Percentiles rank a stretch among this genome's conserved stretches.
Evolutionary conservation across 2,329 filamentous ascomycete species (phyloP).

Genomic region (Camillea tinctor): DNA sequence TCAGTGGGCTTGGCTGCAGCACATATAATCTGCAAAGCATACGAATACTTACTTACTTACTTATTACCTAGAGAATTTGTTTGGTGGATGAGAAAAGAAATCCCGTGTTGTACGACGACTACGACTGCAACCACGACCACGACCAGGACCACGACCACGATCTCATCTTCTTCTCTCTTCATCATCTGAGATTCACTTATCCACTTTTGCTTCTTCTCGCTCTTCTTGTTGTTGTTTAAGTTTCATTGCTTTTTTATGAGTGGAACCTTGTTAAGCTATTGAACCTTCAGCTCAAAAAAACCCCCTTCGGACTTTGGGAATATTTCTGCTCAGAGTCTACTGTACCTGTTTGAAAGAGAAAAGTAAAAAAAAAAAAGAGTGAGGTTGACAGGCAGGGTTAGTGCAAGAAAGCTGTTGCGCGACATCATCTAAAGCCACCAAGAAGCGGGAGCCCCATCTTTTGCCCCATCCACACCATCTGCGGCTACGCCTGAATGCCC

Average conservation of each 20-base stretch:
- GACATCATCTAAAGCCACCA: too few species aligned
- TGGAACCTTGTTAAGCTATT: not conserved
- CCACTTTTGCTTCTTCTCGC: too few species aligned
- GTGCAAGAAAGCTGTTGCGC: not conserved
- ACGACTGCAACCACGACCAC: too few species aligned
- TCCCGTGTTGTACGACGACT: not conserved
- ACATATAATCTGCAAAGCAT: not conserved
- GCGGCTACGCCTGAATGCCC: not conserved
- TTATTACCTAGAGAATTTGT: not conserved
- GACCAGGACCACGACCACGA: not conserved
- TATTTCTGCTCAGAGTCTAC: not conserved
- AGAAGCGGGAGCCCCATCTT: not conserved
- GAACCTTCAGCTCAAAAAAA: not conserved
- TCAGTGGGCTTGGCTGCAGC: constrained; percentile 20
- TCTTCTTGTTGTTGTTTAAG: too few species aligned
- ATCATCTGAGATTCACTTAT: not conserved
- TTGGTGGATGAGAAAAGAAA: not conserved
- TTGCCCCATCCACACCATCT: not conserved
- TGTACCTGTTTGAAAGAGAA: not conserved
- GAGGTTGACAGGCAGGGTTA: not conserved
- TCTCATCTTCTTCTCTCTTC: not conserved
- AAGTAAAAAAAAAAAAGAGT: too few species aligned
- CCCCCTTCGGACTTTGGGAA: not conserved
- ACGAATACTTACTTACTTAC: not conserved
- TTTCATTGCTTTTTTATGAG: not conserved